Evolutionary conservation across 768 basidiomycete genomes (phyloP), one percentile per base, ranked within the genome.

Genomic region (Amanita fuliginea): DNA sequence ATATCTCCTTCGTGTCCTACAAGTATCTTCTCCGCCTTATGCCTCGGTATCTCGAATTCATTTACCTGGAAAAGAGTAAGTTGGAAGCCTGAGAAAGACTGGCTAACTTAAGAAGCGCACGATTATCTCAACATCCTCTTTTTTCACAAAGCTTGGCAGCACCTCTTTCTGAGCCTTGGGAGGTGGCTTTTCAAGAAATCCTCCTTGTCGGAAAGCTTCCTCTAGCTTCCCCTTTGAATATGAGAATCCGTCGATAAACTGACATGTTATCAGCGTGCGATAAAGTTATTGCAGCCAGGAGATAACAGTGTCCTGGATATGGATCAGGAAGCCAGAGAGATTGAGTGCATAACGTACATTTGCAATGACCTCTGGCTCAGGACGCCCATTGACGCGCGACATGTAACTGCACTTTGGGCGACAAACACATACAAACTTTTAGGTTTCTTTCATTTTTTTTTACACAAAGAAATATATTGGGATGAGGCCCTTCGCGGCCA

Each of bases 191-290:
- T 83, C 80, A 33, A 84, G 67, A 41, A 81, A 60, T 0, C 73
- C 75, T 6, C 78, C 74, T n/a, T 68, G 51, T 14, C 72, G 70
- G 57, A 77, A 79, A 6, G 78, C 80, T 48, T 81, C 80, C 54
- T 82, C 81, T 64, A 86, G 68, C 59, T 77, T 79, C 46, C 71
- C 67, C 60, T 84, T 86, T 21, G 76, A 77, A 57, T 83, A 86
- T 7, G 81, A 71, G 46, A 75, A 75, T 6, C 83, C 83, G 58
- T 86, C 83, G 16, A 62, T 64, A 57, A 77, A 84, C 82, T n/a
- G n/a, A n/a, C n/a, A n/a, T 84, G 56, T 18, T 18, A 10, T n/a
- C 6, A 11, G 11, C 11, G 30, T 30, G 30, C 30, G 30, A 30
- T 30, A n/a, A 4, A 10, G 13, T 40, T 19, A 19, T 40, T 40